Evolutionary conservation across 768 basidiomycete species (phyloP).

Genomic region (Mycena rosella): DNA sequence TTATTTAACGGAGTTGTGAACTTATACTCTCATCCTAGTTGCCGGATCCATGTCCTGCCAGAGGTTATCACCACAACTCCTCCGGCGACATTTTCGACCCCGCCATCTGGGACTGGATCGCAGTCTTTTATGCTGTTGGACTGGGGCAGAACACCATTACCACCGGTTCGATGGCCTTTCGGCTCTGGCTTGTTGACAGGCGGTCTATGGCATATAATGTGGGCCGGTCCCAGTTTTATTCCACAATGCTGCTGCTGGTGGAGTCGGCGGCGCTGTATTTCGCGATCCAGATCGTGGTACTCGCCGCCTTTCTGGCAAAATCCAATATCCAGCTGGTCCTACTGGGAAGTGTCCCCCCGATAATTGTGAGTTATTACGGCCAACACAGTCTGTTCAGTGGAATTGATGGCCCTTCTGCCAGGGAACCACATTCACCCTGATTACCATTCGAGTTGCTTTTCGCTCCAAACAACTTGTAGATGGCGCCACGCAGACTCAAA

Average conservation of each 20-base stretch:
- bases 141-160: slow-evolving; percentile 13
- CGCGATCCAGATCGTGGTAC: slow-evolving; percentile 12
- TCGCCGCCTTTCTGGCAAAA: not conserved
- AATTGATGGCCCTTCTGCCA: not conserved
- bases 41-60: slow-evolving; percentile 6
- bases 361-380: not conserved
- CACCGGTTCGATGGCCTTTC: not conserved
- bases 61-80: not conserved
- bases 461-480: too few relatives aligned
- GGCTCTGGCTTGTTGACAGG: slow-evolving; percentile 15
- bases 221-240: not conserved
- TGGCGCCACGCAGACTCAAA: too few relatives aligned
- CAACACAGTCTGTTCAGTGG: not conserved
- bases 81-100: not conserved
- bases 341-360: slow-evolving; percentile 8
- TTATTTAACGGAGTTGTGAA: not conserved
- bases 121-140: not conserved
- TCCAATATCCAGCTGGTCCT: slow-evolving; percentile 10
- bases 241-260: slow-evolving; percentile 12
- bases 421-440: slow-evolving; percentile 12
- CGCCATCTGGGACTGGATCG: slow-evolving; percentile 6
- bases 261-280: slow-evolving; percentile 19
- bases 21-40: not conserved
- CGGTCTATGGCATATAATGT: not conserved
- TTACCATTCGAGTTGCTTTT: slow-evolving; percentile 8